Base-by-base conservation (phyloP, 2,329 filamentous ascomycete genomes). In the Penicillium brevicompactum region DNA sequence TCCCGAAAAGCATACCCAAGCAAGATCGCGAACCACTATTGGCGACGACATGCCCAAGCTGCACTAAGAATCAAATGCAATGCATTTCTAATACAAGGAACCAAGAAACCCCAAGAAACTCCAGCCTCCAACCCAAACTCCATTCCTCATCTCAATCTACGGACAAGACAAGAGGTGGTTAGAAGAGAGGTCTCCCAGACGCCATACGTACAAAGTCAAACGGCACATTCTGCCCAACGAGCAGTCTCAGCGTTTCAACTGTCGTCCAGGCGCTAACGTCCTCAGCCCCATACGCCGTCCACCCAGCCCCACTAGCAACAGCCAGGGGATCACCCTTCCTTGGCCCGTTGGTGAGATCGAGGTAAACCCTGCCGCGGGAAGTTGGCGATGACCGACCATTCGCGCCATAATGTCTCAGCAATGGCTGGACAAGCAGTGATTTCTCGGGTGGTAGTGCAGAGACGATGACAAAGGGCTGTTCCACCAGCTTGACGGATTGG, bases 191-290 rank as follows among this genome's bases (percentile, higher is more conserved):
- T 63, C 83, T 74, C 22, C 84, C 84, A 60, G 81, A 83, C 38
- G 90, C 89, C 69, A 94, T 78, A 46, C 90, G 82, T 41, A 94
- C 91, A 77, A 95, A 95, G 74, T 90, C 92, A 74, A 91, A 93
- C 5, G 89, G 89, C 53, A 94, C 90, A 70, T 94, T 94, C 76
- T 94, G 90, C 9, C 91, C 91, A 10, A 93, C 89, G 22, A 95
- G 80, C 56, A 92, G 73, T 62, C 90, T 81, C 52, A 94, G 75
- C 46, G 87, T 93, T 75, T 94, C 89, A 5, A 93, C 90, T 2
- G 89, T 92, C 21, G 89, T 92, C 77, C 92, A 94, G 0, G 90
- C 90, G 53, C 87, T 88, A 31, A 92, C 88, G 72, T 95, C 90
- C 22, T 87, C 88, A 16, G 88, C 84, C 1, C 88, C 89, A 69